Conservation (phyloP, 495 filamentous ascomycete genomes). For the Tuber microsphaerosporum region DNA sequence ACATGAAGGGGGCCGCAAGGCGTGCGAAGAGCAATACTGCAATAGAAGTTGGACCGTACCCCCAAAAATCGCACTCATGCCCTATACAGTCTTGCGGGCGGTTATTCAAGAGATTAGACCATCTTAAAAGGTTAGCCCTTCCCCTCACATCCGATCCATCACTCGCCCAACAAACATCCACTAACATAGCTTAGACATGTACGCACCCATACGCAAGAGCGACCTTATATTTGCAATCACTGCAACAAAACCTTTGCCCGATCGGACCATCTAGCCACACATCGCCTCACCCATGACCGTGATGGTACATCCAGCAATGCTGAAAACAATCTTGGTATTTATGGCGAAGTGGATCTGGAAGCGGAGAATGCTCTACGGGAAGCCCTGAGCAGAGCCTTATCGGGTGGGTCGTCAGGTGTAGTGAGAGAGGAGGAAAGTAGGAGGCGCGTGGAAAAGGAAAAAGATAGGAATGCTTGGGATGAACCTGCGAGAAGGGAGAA, state of each 20-base stretch:
- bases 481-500: no score
- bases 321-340: slow-evolving; percentile 33
- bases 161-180: slow-evolving; percentile 53
- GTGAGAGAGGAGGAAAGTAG: no score
- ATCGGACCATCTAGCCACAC: slow-evolving; percentile 97
- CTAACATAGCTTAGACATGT: slow-evolving; percentile 71
- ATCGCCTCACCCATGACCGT: slow-evolving; percentile 89
- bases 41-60: no score
- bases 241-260: slow-evolving; percentile 98
- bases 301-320: slow-evolving; percentile 45
- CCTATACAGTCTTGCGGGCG: slow-evolving; percentile 97
- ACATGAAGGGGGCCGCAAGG: no score
- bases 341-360: slow-evolving; percentile 44
- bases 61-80: slow-evolving; percentile 68
- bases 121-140: slow-evolving; percentile 98
- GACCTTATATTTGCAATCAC: slow-evolving; percentile 91
- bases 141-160: slow-evolving; percentile 47
- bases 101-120: slow-evolving; percentile 96
- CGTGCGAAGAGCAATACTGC: no score
- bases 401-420: no score
- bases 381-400: no score
- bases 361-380: no score
- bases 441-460: no score
- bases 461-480: no score
- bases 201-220: slow-evolving; percentile 97